phyloP scores from a whole-genome alignment of 1,139 yeast genomes.

The Lodderomyces margitis region DNA sequence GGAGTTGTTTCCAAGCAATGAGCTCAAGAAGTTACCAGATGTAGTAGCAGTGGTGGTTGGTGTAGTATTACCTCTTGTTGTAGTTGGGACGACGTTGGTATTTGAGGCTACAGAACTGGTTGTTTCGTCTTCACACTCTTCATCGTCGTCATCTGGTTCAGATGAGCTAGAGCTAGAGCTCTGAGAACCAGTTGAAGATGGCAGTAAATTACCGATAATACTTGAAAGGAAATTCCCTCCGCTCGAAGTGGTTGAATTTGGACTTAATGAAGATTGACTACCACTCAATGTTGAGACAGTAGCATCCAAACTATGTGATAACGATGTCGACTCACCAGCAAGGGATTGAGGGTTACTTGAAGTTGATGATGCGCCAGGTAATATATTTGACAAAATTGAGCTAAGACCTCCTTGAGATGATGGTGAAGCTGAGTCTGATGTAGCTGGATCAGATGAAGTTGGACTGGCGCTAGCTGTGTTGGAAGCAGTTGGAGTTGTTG shows the following conservation, averaged over 20 bases:
- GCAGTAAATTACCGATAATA: not conserved
- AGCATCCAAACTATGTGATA: conserved; percentile 3
- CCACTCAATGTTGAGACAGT: conserved; percentile 5
- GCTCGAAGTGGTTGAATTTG: conserved; percentile 5
- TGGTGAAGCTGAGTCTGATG: conserved; percentile 3
- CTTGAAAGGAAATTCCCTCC: conserved; percentile 4
- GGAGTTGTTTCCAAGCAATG: conserved; percentile 3
- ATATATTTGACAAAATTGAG: not conserved
- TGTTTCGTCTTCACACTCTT: conserved; percentile 13
- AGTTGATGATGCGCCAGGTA: conserved; percentile 4
- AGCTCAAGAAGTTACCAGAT: conserved; percentile 2
- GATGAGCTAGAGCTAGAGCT: conserved; percentile 2
- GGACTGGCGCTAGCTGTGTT: conserved; percentile 2
- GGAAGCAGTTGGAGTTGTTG: not conserved
- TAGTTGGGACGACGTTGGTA: conserved; percentile 9
- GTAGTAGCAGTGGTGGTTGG: conserved; percentile 6
- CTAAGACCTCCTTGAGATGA: conserved; percentile 2
- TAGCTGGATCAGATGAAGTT: conserved; percentile 4
- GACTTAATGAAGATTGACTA: conserved; percentile 2
- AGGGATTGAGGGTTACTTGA: not conserved
- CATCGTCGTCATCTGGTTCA: conserved; percentile 10
- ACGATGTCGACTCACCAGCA: conserved; percentile 1
- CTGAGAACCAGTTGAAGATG: conserved; percentile 3
- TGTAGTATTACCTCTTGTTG: conserved; percentile 10
- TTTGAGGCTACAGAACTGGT: conserved; percentile 10